phyloP scores from a whole-genome alignment of 2,329 filamentous ascomycete genomes.

The Aspergillus pseudonomiae region DNA sequence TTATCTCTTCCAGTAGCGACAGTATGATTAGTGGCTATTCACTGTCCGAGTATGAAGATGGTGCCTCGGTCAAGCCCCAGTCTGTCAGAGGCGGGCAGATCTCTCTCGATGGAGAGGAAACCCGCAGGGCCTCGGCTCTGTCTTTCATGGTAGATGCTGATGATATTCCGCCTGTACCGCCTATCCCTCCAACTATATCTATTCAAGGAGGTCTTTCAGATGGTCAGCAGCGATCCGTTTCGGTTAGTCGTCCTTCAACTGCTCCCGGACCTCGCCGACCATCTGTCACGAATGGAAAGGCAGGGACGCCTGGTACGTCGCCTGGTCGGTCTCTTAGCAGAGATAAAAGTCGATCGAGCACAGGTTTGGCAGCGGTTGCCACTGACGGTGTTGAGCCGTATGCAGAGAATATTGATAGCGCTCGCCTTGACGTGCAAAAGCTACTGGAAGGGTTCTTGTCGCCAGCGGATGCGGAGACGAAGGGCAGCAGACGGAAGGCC shows the following conservation, averaged over 20 bases:
- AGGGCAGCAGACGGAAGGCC: slow-evolving; percentile 20
- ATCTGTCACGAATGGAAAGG: slow-evolving; percentile 26
- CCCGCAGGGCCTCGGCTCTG: slow-evolving; percentile 32
- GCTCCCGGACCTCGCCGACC: slow-evolving; percentile 31
- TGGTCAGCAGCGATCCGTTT: slow-evolving; percentile 38
- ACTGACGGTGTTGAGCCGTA: slow-evolving; percentile 23
- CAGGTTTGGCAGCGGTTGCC: slow-evolving; percentile 28
- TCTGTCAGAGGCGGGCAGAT: slow-evolving; percentile 26
- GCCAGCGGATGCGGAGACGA: slow-evolving; percentile 23
- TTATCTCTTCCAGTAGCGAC: slow-evolving; percentile 46
- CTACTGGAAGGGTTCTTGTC: slow-evolving; percentile 42
- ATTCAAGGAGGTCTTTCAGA: slow-evolving; percentile 47
- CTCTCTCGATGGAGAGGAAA: slow-evolving; percentile 32
- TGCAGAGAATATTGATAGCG: slow-evolving; percentile 21
- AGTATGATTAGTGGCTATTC: slow-evolving; percentile 49
- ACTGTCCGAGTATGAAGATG: slow-evolving; percentile 38
- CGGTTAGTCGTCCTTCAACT: slow-evolving; percentile 35
- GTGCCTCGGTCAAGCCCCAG: slow-evolving; percentile 31
- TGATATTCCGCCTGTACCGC: slow-evolving; percentile 51
- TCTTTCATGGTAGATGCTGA: slow-evolving; percentile 26
- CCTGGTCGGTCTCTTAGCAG: slow-evolving; percentile 34
- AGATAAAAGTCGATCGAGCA: slow-evolving; percentile 40
- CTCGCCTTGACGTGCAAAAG: slow-evolving; percentile 38
- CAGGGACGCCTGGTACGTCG: slow-evolving; percentile 17
- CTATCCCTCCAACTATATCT: slow-evolving; percentile 45